phyloP scores from a whole-genome alignment of 768 basidiomycete species.

The Collybiopsis confluens region DNA sequence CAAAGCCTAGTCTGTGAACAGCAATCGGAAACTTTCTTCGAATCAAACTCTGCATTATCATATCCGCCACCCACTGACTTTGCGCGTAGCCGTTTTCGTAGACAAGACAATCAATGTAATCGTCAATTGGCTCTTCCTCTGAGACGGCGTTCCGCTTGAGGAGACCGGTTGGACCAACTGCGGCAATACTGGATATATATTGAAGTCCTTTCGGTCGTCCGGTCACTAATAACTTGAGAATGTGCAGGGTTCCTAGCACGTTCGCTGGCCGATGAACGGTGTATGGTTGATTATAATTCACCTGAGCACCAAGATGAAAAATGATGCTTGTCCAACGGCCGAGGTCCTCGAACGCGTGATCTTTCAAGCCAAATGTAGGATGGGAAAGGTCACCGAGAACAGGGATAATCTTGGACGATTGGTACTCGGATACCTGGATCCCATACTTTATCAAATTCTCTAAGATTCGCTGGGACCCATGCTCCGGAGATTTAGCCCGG shows the following conservation, averaged over 20 bases:
- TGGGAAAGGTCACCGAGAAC: too few relatives aligned
- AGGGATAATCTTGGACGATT: too few relatives aligned
- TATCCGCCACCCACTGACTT: slow-evolving; percentile 9
- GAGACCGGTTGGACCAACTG: slow-evolving; percentile 1
- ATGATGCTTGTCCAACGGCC: neutral
- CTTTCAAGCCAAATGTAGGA: too few relatives aligned
- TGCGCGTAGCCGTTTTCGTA: slow-evolving; percentile 5
- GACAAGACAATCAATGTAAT: neutral
- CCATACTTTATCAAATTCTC: neutral
- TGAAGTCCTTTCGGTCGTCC: slow-evolving; percentile 1
- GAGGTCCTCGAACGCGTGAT: too few relatives aligned
- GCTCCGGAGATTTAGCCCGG: neutral
- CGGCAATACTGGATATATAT: slow-evolving; percentile 2
- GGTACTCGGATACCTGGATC: neutral
- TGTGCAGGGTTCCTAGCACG: slow-evolving; percentile 3
- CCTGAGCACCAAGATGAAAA: slow-evolving; percentile 7
- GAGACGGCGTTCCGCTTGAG: neutral
- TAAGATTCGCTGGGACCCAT: neutral
- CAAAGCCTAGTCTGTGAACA: slow-evolving; percentile 4
- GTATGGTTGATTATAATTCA: slow-evolving; percentile 7
- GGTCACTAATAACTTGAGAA: neutral
- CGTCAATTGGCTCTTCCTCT: neutral
- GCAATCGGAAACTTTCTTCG: neutral
- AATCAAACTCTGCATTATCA: slow-evolving; percentile 3
- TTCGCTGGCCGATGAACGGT: slow-evolving; percentile 5